A percentile compares a stretch with the other conserved stretches of the same genome.
Conservation (phyloP, 2,329 filamentous ascomycete species). For the Cercospora berteroae region DNA sequence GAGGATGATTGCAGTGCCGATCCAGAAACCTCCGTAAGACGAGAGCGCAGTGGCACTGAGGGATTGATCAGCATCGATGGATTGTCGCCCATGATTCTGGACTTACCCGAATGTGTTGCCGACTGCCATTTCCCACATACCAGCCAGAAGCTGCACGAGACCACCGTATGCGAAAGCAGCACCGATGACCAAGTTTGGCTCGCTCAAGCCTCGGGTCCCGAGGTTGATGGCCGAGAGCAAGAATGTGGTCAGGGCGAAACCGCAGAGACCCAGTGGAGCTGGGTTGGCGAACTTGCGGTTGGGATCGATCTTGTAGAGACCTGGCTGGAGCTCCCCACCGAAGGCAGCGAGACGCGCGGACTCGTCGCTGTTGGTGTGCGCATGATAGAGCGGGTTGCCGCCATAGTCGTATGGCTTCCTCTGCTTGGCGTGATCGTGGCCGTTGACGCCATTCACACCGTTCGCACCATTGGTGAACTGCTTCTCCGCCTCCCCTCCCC, state of each 20-base stretch:
- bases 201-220: constrained; percentile 42
- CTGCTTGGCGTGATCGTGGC: constrained; percentile 44
- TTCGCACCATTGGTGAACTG: constrained; percentile 21
- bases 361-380: constrained; percentile 49
- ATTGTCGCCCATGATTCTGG: neutral
- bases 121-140: constrained; percentile 50
- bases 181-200: constrained; percentile 50
- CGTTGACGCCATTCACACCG: constrained; percentile 30
- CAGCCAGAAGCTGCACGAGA: constrained; percentile 52
- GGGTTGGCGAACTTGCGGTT: constrained; percentile 48
- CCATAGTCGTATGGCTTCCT: constrained; percentile 51
- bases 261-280: constrained; percentile 59
- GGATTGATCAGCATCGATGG: constrained; percentile 24
- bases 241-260: constrained; percentile 66
- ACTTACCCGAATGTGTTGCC: constrained; percentile 12
- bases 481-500: constrained; percentile 22
- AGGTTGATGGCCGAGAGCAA: constrained; percentile 55
- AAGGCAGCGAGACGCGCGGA: constrained; percentile 50
- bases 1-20: constrained; percentile 59
- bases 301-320: constrained; percentile 44
- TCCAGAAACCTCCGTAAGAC: constrained; percentile 63
- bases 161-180: constrained; percentile 52
- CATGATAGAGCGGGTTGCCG: constrained; percentile 50
- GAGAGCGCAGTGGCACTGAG: constrained; percentile 62
- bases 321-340: constrained; percentile 54